Conservation (phyloP, 2,329 filamentous ascomycete genomes). For the Magnaporthiopsis rhizophila region DNA sequence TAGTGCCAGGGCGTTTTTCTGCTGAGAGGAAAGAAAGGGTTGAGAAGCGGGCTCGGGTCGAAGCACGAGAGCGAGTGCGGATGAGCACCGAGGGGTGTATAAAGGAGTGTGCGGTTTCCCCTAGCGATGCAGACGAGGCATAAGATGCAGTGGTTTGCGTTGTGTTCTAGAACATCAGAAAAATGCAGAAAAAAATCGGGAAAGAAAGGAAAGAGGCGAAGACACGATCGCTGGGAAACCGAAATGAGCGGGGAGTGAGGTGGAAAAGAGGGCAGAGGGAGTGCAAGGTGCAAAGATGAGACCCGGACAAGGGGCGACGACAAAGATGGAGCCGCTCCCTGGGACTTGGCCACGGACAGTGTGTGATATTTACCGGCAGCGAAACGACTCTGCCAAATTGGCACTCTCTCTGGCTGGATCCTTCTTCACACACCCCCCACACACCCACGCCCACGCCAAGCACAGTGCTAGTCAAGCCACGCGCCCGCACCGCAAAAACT, state of each 20-base stretch:
- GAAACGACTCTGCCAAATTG: too few relatives aligned
- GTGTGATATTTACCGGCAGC: neutral
- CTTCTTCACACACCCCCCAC: neutral
- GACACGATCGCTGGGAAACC: slow-evolving; percentile 2
- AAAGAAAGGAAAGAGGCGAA: slow-evolving; percentile 7
- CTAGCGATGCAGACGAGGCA: neutral
- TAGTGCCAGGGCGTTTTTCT: neutral
- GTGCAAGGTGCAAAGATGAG: neutral
- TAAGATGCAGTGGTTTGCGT: neutral
- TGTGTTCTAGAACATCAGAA: slow-evolving; percentile 7
- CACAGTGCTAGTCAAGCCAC: neutral
- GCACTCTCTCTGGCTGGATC: too few relatives aligned
- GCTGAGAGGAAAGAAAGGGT: too few relatives aligned
- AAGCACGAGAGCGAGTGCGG: neutral
- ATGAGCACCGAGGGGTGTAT: neutral
- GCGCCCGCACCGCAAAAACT: too few relatives aligned
- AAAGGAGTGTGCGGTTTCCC: slow-evolving; percentile 3
- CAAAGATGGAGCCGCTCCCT: neutral
- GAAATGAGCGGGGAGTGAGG: neutral
- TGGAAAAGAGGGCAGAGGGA: neutral
- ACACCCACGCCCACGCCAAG: neutral
- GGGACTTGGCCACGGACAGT: neutral
- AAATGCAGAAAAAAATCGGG: slow-evolving; percentile 8
- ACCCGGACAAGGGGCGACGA: neutral
- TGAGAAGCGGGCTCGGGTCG: neutral